These are phyloP conservation scores for Paramecium biaurelia DNA, from an alignment of 73 alveolate species.

Conservation along the genomic window DNA sequence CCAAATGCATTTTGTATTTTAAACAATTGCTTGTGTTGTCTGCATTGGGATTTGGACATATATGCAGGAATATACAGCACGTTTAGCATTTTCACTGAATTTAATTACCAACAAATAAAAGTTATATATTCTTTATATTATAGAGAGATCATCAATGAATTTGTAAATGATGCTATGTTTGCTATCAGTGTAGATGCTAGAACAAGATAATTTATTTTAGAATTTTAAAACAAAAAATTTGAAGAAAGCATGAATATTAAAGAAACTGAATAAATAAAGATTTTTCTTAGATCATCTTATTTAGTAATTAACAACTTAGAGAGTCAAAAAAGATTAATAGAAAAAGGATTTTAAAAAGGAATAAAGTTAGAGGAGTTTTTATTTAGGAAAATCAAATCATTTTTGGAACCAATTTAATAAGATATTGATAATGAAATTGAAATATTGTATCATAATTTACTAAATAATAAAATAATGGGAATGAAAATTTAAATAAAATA, in stretches of 20 bases:
- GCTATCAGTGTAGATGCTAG: not conserved
- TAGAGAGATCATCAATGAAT: not conserved
- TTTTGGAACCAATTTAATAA: not conserved
- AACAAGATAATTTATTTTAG: not conserved
- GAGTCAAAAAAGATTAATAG: not conserved
- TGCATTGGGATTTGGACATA: not conserved
- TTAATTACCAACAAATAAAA: not conserved
- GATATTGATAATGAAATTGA: not conserved
- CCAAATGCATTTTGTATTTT: not conserved
- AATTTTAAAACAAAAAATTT: not conserved
- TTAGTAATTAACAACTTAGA: not conserved
- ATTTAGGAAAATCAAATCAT: not conserved
- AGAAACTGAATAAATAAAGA: not conserved
- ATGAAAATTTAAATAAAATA: not conserved
- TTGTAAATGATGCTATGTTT: not conserved
- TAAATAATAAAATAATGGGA: not conserved
- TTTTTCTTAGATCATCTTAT: not conserved
- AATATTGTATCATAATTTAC: not conserved
- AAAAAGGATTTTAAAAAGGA: not conserved
- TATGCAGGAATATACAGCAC: not conserved
- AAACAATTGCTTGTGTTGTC: not conserved
- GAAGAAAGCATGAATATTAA: not conserved
- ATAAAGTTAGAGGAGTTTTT: not conserved
- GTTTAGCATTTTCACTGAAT: not conserved
- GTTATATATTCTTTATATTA: not conserved